Evolutionary conservation across 345 rosid genomes (phyloP), one percentile per base, ranked within the genome.

Genomic region (Cochlearia excelsa): DNA sequence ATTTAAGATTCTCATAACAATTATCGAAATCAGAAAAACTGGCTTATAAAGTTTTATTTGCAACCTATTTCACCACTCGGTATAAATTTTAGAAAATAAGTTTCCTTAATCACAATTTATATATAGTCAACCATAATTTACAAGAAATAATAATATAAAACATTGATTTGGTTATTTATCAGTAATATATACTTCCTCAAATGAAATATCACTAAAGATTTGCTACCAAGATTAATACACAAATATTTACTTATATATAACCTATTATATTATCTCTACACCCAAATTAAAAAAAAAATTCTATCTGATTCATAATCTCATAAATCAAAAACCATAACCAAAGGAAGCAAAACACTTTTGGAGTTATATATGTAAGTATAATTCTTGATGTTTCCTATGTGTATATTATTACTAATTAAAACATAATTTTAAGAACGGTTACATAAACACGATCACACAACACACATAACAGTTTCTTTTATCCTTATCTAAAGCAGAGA

Each of bases 151-250:
- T 16, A 16, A 16, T 16, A 16, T 16, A 49, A 31, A 2, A 26
- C 10, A 38, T 42, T 6, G 23, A 34, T 58, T 31, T 57, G 38
- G 47, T 7, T 30, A 8, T 26, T 10, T 41, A 42, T 9, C 57
- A 30, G 9, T 57, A 26, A 16, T 11, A 33, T 11, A 57, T 57
- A 48, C 10, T 66, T 57, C 63, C 51, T n/a, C 49, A n/a, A 7
- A 40, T 41, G 4, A 16, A 16, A 16, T 16, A 16, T 16, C 23
- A 16, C 23, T 10, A 57, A 11, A 50, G 46, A 59, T 51, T 11
- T 51, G 53, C 16, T 67, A 43, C 59, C 65, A 58, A 42, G 43
- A 51, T 11, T 43, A 44, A 23, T 9, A 28, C 3, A 16, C 23
- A 16, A 16, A 16, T 16, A 16, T 16, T 16, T 16, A 16, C 23